Evolutionary conservation across 208 protist species (phyloP).

Genomic region (Angomonas desouzai): DNA sequence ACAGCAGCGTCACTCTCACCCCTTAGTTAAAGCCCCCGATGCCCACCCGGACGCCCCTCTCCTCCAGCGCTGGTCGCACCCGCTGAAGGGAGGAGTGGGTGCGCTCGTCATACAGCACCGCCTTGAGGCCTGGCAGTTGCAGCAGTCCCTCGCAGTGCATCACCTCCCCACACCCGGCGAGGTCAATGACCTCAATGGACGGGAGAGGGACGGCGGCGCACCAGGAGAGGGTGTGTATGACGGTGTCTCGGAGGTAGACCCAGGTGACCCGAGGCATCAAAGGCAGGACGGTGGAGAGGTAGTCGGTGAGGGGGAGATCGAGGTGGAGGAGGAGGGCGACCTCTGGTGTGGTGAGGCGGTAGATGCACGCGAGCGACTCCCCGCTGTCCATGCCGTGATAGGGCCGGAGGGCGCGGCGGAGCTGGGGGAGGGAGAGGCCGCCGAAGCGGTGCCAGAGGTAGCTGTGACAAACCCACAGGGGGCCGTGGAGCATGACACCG

Average conservation of each 20-base stretch:
- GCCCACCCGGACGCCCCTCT: background rate
- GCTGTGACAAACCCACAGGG: background rate
- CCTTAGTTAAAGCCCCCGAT: background rate
- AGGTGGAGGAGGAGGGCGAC: background rate
- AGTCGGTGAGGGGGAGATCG: background rate
- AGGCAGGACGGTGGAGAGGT: background rate
- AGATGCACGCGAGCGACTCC: background rate
- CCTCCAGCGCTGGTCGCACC: background rate
- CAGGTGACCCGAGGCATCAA: background rate
- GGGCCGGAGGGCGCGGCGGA: background rate
- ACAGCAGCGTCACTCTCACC: background rate
- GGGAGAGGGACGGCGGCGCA: background rate
- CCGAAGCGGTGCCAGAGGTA: background rate
- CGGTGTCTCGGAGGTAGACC: background rate
- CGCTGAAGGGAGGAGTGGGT: background rate
- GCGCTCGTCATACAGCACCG: background rate
- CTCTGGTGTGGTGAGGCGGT: background rate
- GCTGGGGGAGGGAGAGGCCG: background rate
- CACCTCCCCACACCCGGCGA: background rate
- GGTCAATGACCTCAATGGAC: background rate
- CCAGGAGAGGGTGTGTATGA: background rate
- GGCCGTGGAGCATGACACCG: background rate
- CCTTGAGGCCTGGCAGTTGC: background rate
- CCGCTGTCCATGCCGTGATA: background rate
- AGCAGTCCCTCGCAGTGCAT: background rate